Conservation (phyloP, 2,329 filamentous ascomycete genomes). For the Alternaria longipes region DNA sequence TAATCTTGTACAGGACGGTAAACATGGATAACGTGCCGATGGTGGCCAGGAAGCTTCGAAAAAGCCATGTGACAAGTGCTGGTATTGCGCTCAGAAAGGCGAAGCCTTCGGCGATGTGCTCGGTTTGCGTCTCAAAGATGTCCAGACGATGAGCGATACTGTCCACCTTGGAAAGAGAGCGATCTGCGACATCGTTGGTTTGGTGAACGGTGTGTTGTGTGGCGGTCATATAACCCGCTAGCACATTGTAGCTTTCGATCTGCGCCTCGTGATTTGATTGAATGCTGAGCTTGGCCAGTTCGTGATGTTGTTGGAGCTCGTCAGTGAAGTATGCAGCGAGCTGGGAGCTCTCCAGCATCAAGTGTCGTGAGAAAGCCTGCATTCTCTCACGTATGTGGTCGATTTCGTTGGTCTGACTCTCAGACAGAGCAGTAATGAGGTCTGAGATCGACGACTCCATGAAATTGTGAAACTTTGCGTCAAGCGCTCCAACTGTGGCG, state of each 20-base stretch:
- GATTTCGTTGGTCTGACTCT: conserved; percentile 29
- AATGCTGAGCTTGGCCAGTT: conserved; percentile 21
- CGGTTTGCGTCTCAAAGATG: conserved; percentile 29
- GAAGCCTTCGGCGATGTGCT: conserved; percentile 33
- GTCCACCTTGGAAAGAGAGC: conserved; percentile 26
- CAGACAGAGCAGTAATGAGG: conserved; percentile 27
- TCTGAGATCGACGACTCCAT: conserved; percentile 30
- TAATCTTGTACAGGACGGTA: conserved; percentile 25
- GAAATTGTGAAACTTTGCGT: conserved; percentile 33
- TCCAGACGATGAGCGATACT: conserved; percentile 30
- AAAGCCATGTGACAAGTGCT: conserved; percentile 15
- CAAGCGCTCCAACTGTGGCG: conserved; percentile 24
- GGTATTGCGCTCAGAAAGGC: conserved; percentile 34
- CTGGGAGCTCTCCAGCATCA: conserved; percentile 30
- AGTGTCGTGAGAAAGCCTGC: conserved; percentile 31
- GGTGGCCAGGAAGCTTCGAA: conserved; percentile 16
- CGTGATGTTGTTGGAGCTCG: conserved; percentile 29
- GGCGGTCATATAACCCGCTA: conserved; percentile 24
- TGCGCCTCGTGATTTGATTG: conserved; percentile 31
- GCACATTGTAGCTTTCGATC: conserved; percentile 23
- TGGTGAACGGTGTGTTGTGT: conserved; percentile 21
- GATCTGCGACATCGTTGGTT: conserved; percentile 22
- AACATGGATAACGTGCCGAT: conserved; percentile 24
- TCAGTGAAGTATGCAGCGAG: conserved; percentile 23
- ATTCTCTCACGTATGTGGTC: conserved; percentile 24